Evolutionary conservation across 2,329 filamentous ascomycete species (phyloP), one percentile per base, ranked within the genome.

Genomic region (Diaporthe destruens): DNA sequence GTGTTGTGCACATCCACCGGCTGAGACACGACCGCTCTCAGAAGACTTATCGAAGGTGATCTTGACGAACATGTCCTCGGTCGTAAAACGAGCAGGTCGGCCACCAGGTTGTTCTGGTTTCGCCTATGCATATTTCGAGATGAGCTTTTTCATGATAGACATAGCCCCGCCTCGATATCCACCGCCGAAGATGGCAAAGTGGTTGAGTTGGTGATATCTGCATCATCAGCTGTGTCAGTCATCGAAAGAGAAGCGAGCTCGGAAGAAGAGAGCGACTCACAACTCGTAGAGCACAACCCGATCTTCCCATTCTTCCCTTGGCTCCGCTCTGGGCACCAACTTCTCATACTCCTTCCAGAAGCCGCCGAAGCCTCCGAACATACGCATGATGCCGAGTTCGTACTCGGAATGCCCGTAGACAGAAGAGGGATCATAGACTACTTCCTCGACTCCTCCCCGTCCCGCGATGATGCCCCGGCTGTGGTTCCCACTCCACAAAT

Each of bases 401-500:
- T 92, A 98, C 84, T 98, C 96, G 1, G 88, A 92, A 80, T 98
- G 95, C 1, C 92, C 94, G 79, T 97, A 98, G 75, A 93, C 93
- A 54, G 90, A 88, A 2, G 92, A 92, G 0, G 95, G 91, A 79
- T 98, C 96, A 79, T 91, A 98, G 1, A 97, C 89, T 0, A 98
- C 90, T 75, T 95, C 92, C 76, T 95, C 93, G 0, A 86, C 82
- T 1, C 84, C 86, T 0, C 86, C 85, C 51, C 82, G 77, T 4
- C 81, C 81, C 34, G 78, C 85, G 68, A 97, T 91, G 54, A 85
- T 85, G 0, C 93, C 95, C 4, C 85, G 82, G 14, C 90, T 89
- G 65, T 93, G 90, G 81, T 98, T 98, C 0, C 96, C 96, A 75
- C 91, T 93, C 96, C 96, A 98, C n/a, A 98, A 82, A 83, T 98